Evolutionary conservation across 139 green algal species (phyloP), one percentile per base, ranked within the genome.

Genomic region (Nannochloris sp.): DNA sequence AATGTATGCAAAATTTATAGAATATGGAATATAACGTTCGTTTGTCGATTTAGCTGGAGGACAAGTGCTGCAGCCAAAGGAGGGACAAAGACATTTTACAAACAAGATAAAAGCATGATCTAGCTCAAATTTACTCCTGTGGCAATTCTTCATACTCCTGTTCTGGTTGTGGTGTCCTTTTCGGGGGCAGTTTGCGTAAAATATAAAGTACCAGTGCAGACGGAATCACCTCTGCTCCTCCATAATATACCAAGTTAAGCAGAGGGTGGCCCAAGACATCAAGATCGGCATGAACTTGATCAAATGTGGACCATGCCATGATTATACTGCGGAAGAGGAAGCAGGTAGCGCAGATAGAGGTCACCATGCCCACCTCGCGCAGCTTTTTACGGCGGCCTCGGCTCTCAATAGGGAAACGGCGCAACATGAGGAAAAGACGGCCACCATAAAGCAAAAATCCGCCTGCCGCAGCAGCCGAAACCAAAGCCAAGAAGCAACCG

Each of bases 381-480:
- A 99, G 86, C 90, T 99, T 99, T 81, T 96, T 97, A 44, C 83
- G 73, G 27, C 92, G 76, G 1, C 94, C 94, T 12, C 84, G 74
- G 10, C 75, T 91, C 73, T 98, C 92, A 29, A 98, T 93, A 6
- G 94, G 94, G 81, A 98, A 99, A 30, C 87, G 79, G 64, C 89
- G 72, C 69, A 96, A 80, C 90, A 98, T 97, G 37, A 91, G 60
- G 67, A 94, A 96, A 29, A 97, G 83, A 34, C 88, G 79, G 9
- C 92, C 90, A 25, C 94, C 94, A 71, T 98, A 98, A 27, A 98
- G 63, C 62, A 97, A 56, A 75, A 98, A 98, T 51, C 87, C 89
- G 4, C 72, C 64, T 1, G 90, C 88, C 3, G 89, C 92, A 4
- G 61, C 60, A 8, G 92, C 32, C 15, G 81, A 96, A 25, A 97